Base-by-base conservation (phyloP, 371 early-diverging fungal genomes). In the Lichtheimia corymbifera region DNA sequence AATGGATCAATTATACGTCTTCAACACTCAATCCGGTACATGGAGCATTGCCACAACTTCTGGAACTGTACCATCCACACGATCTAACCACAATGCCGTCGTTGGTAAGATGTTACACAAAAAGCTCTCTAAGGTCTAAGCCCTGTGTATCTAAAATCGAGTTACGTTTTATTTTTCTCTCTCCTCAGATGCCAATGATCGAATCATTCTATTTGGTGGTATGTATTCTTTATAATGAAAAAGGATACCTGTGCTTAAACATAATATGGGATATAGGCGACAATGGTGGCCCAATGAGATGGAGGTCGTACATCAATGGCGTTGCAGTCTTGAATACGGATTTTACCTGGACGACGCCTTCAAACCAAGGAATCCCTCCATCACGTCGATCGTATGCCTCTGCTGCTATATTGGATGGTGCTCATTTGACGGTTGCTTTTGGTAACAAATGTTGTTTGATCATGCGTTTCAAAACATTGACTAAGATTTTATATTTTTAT, bases 121-220 rank as follows among this genome's bases (percentile, higher is more conserved):
- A 9, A 41, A 24, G 4, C 22, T 13, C 18, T 18, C 18, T 20
- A 22, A 14, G 35, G 13, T 18, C 18, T 30, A 22, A 14, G 35
- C 45, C 22, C 27, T 53, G 35, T 53, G 14, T 28, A 43, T 44
- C 52, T 43, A 5, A 22, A 5, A 22, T 41, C n/a, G 20, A 53
- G 11, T 15, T 40, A 24, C 13, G 11, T 62, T 51, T 60, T 53
- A 22, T 52, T 62, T 51, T 60, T 53, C 27, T 52, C 53, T 55
- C 35, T 40, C 15, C 4, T 13, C 63, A 73, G 72, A 64, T 55
- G 58, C 67, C 55, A 71, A 71, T 49, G 69, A 75, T 50, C 64
- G 70, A 54, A 77, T 80, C 28, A 56, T 75, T 45, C 28, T 80
- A 49, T 75, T 77, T 70, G 80, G 80, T 60, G 80, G 80, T 72